Percentiles rank a stretch among this genome's conserved stretches.
These are phyloP conservation scores for Diaporthe citri DNA, from an alignment of 2,329 filamentous ascomycete genomes.

Conservation along the genomic window DNA sequence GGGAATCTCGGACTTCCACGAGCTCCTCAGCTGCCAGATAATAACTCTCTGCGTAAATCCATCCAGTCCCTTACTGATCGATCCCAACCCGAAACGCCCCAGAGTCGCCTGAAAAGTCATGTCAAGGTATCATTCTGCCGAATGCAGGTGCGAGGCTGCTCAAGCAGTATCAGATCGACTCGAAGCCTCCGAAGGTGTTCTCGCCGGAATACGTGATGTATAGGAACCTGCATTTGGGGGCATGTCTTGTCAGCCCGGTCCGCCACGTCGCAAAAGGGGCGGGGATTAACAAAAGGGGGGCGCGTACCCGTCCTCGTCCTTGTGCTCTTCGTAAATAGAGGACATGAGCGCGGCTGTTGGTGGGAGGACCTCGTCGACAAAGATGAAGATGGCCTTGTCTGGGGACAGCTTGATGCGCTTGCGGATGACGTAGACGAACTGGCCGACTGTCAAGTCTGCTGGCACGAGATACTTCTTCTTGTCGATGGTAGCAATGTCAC, in stretches of 20 bases:
- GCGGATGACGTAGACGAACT: conserved; percentile 99
- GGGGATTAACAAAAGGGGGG: neutral
- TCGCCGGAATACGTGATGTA: conserved; percentile 99
- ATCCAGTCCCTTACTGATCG: conserved; percentile 35
- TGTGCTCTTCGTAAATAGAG: conserved; percentile 99
- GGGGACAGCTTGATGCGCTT: conserved; percentile 99
- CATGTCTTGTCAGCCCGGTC: conserved; percentile 30
- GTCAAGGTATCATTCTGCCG: conserved; percentile 38
- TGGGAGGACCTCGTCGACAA: conserved; percentile 97
- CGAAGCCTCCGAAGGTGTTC: conserved; percentile 88
- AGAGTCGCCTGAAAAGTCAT: conserved; percentile 38
- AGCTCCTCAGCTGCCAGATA: conserved; percentile 15
- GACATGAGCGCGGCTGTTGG: conserved; percentile 98
- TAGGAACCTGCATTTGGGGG: conserved; percentile 75
- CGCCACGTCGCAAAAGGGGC: neutral
- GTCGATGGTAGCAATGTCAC: conserved; percentile 98
- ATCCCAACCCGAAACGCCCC: conserved; percentile 40
- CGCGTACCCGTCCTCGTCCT: conserved; percentile 79
- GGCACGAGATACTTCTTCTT: conserved; percentile 99
- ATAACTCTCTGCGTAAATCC: conserved; percentile 32
- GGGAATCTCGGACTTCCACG: conserved; percentile 2
- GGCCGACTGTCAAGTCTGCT: conserved; percentile 96
- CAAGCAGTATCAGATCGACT: conserved; percentile 46
- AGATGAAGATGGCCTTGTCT: conserved; percentile 99
- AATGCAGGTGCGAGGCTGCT: conserved; percentile 18